Base-by-base conservation (phyloP, 768 basidiomycete genomes). In the Pisolithus marmoratus region DNA sequence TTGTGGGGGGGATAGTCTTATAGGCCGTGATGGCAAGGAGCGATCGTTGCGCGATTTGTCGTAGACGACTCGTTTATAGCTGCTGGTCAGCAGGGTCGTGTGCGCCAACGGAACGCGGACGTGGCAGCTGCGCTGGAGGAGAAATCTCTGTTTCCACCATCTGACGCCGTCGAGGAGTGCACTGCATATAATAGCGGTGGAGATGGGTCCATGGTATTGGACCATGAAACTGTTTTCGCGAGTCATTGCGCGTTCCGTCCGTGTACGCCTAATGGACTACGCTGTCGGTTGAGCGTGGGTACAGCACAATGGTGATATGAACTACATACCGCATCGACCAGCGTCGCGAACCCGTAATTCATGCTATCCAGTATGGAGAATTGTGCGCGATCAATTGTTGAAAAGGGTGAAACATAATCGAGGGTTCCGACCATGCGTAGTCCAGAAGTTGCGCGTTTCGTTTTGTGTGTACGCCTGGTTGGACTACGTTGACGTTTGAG, bases 301-400 rank as follows among this genome's bases (percentile, higher is more conserved):
- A 8, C 52, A 92, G 90, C 68, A 94, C 45, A 91, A 86, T 54
- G 95, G 95, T 0, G 95, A 98, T 68, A 78, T 99, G 72, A 99
- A 99, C 70, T 99, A n/a, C n/a, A n/a, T n/a, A 97, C 64, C 92
- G 95, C 41, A 94, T 98, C 58, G 94, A 98, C 68, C 85, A 89
- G 60, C 83, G 93, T 2, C 79, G 95, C 23, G 94, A 97, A 22
- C 76, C 81, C 31, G 90, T 94, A 58, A 70, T 92, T 44, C 71
- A 84, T 0, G 79, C 84, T 27, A 75, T 94, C 48, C 74, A 82
- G n/a, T 71, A 82, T 0, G 80, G 81, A 31, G 87, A 95, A 45
- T 70, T 83, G 19, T 73, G 17, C 85, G 94, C 64, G 95, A 99
- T 69, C 93, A 99, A 62, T 82, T 99, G 2, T 71, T 82, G 27